Percentiles rank a stretch among this genome's conserved stretches.
These are phyloP conservation scores for Acacia concinna DNA, from an alignment of 331 rosid genomes.

Conservation along the genomic window DNA sequence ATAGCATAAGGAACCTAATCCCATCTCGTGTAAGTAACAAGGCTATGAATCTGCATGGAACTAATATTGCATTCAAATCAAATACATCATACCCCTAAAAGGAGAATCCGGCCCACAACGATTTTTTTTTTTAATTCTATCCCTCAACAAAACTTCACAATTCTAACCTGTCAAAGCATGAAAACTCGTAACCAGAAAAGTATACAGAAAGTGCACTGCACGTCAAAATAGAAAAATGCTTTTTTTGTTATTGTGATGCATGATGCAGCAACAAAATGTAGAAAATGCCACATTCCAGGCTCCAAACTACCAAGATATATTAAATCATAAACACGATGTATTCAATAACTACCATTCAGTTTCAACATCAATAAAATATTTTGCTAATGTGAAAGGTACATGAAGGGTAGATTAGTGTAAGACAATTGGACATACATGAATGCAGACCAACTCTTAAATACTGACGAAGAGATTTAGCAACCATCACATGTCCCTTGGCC, in stretches of 20 bases:
- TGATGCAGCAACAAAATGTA: conserved; percentile 23
- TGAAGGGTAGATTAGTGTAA: conserved; percentile 25
- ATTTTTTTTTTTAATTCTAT: not conserved
- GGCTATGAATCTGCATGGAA: not conserved
- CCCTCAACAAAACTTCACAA: conserved; percentile 4
- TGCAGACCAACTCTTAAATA: conserved; percentile 74
- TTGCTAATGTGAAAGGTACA: conserved; percentile 5
- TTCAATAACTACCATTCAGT: conserved; percentile 3
- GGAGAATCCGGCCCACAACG: not conserved
- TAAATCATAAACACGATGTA: conserved; percentile 23
- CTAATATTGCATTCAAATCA: not conserved
- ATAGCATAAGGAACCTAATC: not conserved
- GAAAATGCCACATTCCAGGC: conserved; percentile 12
- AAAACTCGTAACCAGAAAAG: not conserved
- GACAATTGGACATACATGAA: conserved; percentile 70
- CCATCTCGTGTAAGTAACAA: not conserved
- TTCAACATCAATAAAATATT: conserved; percentile 21
- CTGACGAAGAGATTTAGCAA: conserved; percentile 75
- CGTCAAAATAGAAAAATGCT: conserved; percentile 19
- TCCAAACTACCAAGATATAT: conserved; percentile 25
- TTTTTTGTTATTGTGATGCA: conserved; percentile 19
- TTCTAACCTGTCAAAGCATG: conserved; percentile 12
- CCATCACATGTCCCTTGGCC: conserved; percentile 87
- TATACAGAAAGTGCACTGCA: conserved; percentile 22
- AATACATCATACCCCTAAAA: not conserved